Base-by-base conservation (phyloP, 1,284 basidiomycete genomes). In the Hemileia vastatrix region DNA sequence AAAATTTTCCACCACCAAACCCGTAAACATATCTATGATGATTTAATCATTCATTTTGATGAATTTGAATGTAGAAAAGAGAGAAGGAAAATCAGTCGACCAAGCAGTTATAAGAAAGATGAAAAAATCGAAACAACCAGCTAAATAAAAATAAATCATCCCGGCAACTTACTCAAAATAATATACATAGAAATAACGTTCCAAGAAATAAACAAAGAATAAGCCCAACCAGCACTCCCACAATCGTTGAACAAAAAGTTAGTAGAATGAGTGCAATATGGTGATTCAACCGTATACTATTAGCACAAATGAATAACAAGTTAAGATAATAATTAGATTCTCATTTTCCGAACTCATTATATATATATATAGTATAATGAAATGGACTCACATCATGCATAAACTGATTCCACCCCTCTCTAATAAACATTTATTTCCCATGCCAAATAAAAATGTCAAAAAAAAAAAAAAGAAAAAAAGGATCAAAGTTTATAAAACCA, bases 1-100 rank as follows among this genome's bases (percentile, higher is more conserved):
- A 76, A 98, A 97, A 72, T 88, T 95, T 76, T 97, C 88, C 70
- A 97, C 92, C 62, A 97, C 88, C 66, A 93, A 90, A 86, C 86
- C 86, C 81, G 68, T 66, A 48, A 70, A 62, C 63, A 70, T 60
- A 24, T 63, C 61, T 63, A 33, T 21, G n/a, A 47, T 47, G 5
- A 3, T 18, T 47, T 47, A n/a, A 44, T 44, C 9, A 9, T 9
- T 47, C 44, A 18, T 9, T 47, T 47, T 3, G 3, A 18, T 47
- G 3, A 9, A 9, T 4, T 47, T 24, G 48, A 19, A 23, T 13
- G 44, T n/a, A n/a, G n/a, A n/a, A 8, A 4, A 15, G 40, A 40
- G 21, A 48, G 36, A 27, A 51, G 23, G 19, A 19, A 9, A 63
- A 49, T 15, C 9, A 15, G 27, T 40, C 15, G 24, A 52, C 4